phyloP scores from a whole-genome alignment of 192 early-diverging fungal genomes.

The Umbelopsis sp. region DNA sequence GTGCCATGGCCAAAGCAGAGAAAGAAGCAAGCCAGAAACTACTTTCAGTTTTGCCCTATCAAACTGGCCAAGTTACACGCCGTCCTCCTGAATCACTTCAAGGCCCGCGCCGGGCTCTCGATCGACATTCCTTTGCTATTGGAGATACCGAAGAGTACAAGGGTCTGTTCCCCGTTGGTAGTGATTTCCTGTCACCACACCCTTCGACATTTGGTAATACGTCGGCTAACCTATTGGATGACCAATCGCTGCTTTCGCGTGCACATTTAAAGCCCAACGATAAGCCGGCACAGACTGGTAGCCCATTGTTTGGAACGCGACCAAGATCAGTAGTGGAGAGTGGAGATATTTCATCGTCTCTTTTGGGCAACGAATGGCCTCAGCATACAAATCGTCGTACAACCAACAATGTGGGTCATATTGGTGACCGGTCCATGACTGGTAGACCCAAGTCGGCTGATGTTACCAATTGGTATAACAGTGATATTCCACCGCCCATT shows the following conservation, averaged over 20 bases:
- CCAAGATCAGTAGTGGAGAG: constrained; percentile 14
- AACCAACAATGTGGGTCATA: constrained; percentile 26
- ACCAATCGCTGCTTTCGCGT: constrained; percentile 15
- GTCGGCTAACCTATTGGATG: constrained; percentile 13
- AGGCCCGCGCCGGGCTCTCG: constrained; percentile 39
- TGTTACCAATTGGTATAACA: constrained; percentile 35
- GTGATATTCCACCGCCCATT: constrained; percentile 19
- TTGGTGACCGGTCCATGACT: constrained; percentile 25
- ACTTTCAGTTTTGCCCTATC: constrained; percentile 32
- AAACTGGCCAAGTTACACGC: constrained; percentile 26
- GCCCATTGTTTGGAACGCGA: constrained; percentile 8
- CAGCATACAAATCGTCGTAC: neutral
- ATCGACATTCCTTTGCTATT: constrained; percentile 59
- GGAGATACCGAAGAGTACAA: constrained; percentile 51
- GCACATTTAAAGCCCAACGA: constrained; percentile 15
- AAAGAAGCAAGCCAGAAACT: constrained; percentile 42
- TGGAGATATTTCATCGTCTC: constrained; percentile 8
- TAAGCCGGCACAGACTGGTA: neutral
- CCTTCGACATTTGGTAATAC: constrained; percentile 17
- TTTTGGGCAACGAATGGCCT: constrained; percentile 32
- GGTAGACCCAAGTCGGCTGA: constrained; percentile 45
- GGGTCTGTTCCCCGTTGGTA: constrained; percentile 27
- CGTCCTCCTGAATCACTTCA: constrained; percentile 19
- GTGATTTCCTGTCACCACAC: constrained; percentile 2
- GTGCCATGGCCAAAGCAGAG: constrained; percentile 59